phyloP scores from a whole-genome alignment of 306 rosid genomes.

The Lathyrus sativus region DNA sequence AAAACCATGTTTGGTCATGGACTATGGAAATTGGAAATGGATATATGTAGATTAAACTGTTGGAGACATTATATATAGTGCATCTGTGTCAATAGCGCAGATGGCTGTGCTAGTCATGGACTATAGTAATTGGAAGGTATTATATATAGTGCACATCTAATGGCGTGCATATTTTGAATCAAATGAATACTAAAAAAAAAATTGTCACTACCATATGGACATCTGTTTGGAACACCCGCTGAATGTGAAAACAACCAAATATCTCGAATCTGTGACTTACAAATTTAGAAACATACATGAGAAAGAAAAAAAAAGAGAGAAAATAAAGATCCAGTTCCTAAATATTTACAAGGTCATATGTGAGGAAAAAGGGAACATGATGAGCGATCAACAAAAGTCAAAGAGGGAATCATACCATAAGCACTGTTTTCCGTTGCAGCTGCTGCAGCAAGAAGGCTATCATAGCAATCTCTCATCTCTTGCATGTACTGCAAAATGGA shows the following conservation, averaged over 20 bases:
- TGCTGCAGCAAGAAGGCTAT: slow-evolving; percentile 83
- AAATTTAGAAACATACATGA: background rate
- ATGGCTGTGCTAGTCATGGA: background rate
- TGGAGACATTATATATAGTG: slow-evolving; percentile 11
- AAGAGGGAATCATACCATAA: slow-evolving; percentile 51
- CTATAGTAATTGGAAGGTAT: slow-evolving; percentile 1
- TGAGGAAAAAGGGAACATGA: background rate
- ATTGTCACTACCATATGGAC: background rate
- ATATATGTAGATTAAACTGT: background rate
- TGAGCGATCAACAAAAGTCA: slow-evolving; percentile 13
- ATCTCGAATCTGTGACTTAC: background rate
- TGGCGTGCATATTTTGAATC: background rate
- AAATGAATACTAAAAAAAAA: background rate
- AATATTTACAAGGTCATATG: background rate
- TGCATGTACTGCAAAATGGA: slow-evolving; percentile 68
- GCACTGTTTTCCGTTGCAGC: slow-evolving; percentile 88
- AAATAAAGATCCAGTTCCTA: slow-evolving; percentile 18
- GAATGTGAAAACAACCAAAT: background rate
- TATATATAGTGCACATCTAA: background rate
- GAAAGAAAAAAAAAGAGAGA: background rate
- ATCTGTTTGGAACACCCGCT: background rate
- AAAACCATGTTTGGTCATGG: background rate
- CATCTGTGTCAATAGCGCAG: background rate
- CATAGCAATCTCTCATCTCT: slow-evolving; percentile 83
- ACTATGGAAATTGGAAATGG: slow-evolving; percentile 19